Conservation (phyloP, 164 flowering plant genomes). For the Sextonia rubra region DNA sequence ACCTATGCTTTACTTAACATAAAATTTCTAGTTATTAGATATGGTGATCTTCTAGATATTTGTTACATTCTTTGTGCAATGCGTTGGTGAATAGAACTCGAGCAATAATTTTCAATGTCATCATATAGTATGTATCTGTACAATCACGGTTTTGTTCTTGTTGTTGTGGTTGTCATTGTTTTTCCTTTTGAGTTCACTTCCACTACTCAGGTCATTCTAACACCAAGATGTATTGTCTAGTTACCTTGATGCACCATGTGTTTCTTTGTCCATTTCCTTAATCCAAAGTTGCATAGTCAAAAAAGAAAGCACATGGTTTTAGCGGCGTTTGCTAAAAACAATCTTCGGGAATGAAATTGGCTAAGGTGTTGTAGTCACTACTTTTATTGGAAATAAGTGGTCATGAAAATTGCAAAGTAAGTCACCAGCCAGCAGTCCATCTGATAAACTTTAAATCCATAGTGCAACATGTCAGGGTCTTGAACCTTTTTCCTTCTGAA, state of each 20-base stretch:
- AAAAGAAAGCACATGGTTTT: neutral
- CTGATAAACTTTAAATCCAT: neutral
- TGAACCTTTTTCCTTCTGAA: neutral
- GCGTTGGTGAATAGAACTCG: neutral
- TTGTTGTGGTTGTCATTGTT: neutral
- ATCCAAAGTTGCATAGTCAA: too few species aligned
- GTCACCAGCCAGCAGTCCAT: neutral
- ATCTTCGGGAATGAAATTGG: neutral
- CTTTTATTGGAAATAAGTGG: neutral
- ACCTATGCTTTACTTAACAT: neutral
- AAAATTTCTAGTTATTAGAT: neutral
- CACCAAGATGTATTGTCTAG: neutral
- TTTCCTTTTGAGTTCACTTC: neutral
- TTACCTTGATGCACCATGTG: neutral
- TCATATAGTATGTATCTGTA: neutral
- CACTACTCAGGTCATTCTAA: neutral
- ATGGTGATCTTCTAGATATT: neutral
- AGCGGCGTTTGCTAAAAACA: neutral
- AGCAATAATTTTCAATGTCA: neutral
- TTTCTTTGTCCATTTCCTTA: neutral
- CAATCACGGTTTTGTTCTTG: neutral
- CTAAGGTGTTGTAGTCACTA: neutral
- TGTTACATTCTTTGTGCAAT: neutral
- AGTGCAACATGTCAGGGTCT: constrained; percentile 1
- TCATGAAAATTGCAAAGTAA: too few species aligned